Evolutionary conservation across 2,329 filamentous ascomycete genomes (phyloP), one percentile per base, ranked within the genome.

Genomic region (Ascochyta rabiei): DNA sequence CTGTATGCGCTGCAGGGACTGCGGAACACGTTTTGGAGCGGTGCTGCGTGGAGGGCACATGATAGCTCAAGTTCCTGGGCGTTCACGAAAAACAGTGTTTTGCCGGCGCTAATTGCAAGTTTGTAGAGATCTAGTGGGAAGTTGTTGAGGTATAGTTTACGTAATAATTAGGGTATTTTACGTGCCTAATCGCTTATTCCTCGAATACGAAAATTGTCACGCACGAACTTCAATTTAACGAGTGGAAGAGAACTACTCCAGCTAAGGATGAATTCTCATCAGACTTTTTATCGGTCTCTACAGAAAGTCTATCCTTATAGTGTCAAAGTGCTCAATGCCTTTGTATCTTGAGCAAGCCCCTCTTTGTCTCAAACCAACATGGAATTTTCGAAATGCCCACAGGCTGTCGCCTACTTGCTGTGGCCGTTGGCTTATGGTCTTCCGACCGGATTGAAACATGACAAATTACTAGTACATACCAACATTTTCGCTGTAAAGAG

Each of bases 1-100:
- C 18, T 69, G 39, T 63, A 70, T 44, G 63, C 48, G 41, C 35
- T 70, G 19, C 67, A 70, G 45, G 60, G 59, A 8, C 44, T 56
- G 50, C 33, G 59, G 44, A 61, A 61, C 28, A 69, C 67, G 19
- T 69, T 44, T 16, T 69, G 59, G 52, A 64, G 56, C 6, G 62
- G 67, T 12, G 62, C 61, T 5, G 53, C 57, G 4, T 68, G 55
- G 46, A 49, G 55, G 43, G 56, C 56, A 37, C 60, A 70, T 9
- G 64, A 64, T 24, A 59, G 59, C 16, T 48, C 55, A 19, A 21
- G 31, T 9, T 53, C 55, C 35, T 68, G 67, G 67, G 37, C 34
- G 42, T 68, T 59, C 33, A 67, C 61, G 67, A 62, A 76, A 75
- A 61, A 79, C 63, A 33, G 62, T 53, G 9, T 77, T 65, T 55